Conservation (phyloP, 306 rosid genomes). For the Pterocarpus santalinus region DNA sequence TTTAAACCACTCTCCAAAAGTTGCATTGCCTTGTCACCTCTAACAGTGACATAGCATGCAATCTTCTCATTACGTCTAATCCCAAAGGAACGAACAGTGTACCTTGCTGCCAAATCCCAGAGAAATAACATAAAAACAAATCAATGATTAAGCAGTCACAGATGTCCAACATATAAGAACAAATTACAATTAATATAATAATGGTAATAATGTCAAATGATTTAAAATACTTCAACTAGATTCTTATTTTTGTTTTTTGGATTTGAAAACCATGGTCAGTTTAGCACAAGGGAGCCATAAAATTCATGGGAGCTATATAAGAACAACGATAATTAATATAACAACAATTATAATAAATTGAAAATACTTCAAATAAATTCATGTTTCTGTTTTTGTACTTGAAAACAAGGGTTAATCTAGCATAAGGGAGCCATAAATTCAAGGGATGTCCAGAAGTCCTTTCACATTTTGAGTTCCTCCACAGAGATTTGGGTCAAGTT, state of each 20-base stretch:
- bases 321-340: no score
- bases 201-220: neutral
- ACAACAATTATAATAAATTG: no score
- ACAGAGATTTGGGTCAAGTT: neutral
- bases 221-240: neutral
- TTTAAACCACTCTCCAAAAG: constrained; percentile 89
- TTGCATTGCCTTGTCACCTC: constrained; percentile 92
- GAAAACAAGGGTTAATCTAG: no score
- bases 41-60: constrained; percentile 88
- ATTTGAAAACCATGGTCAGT: neutral
- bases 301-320: no score
- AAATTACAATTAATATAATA: neutral
- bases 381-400: no score
- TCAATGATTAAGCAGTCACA: neutral
- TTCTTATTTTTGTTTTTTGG: neutral
- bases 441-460: neutral
- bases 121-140: neutral
- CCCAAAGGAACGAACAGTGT: constrained; percentile 84
- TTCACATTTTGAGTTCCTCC: neutral
- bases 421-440: neutral
- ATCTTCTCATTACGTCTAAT: constrained; percentile 89
- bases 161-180: neutral
- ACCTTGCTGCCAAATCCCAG: constrained; percentile 62
- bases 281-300: neutral
- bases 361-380: no score